These are phyloP conservation scores for Aspergillus taichungensis DNA, from an alignment of 495 filamentous ascomycete genomes.

Conservation along the genomic window DNA sequence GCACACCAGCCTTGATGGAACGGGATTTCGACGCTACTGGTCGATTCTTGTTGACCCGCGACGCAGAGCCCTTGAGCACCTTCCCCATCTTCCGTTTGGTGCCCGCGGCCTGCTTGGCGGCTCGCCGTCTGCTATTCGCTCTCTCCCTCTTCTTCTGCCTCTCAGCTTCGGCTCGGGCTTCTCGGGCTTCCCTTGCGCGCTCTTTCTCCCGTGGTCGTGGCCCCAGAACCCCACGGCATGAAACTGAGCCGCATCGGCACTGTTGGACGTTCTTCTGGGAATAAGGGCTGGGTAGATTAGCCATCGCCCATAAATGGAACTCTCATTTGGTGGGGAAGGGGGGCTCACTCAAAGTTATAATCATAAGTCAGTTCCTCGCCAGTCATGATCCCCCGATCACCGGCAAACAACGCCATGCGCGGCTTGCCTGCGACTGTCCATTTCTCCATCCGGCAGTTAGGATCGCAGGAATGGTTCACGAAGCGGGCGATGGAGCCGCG, in stretches of 20 bases:
- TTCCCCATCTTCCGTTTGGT: constrained; percentile 25
- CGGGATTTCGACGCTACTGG: constrained; percentile 20
- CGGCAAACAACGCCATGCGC: constrained; percentile 94
- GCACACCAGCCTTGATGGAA: constrained; percentile 29
- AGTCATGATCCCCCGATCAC: constrained; percentile 78
- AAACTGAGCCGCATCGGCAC: constrained; percentile 69
- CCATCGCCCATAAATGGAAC: neutral
- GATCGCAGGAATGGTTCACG: constrained; percentile 94
- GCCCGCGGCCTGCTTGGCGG: constrained; percentile 10
- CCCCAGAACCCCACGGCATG: constrained; percentile 72
- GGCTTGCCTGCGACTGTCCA: constrained; percentile 94
- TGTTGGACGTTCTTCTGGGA: constrained; percentile 74
- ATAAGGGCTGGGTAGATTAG: constrained; percentile 43
- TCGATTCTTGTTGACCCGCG: constrained; percentile 27
- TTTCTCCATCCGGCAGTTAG: constrained; percentile 97
- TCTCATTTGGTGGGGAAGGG: neutral
- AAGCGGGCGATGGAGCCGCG: constrained; percentile 93
- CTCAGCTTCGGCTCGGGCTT: constrained; percentile 21
- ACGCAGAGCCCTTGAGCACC: constrained; percentile 13
- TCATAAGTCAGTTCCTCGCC: constrained; percentile 98
- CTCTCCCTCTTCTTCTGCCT: constrained; percentile 23
- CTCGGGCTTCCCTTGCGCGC: constrained; percentile 25
- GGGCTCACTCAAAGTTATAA: constrained; percentile 84
- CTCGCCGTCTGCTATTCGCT: constrained; percentile 34
- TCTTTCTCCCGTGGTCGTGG: constrained; percentile 55